A percentile compares a stretch with the other conserved stretches of the same genome.
phyloP scores from a whole-genome alignment of 2,329 filamentous ascomycete genomes.

The Colletotrichum simmondsii region DNA sequence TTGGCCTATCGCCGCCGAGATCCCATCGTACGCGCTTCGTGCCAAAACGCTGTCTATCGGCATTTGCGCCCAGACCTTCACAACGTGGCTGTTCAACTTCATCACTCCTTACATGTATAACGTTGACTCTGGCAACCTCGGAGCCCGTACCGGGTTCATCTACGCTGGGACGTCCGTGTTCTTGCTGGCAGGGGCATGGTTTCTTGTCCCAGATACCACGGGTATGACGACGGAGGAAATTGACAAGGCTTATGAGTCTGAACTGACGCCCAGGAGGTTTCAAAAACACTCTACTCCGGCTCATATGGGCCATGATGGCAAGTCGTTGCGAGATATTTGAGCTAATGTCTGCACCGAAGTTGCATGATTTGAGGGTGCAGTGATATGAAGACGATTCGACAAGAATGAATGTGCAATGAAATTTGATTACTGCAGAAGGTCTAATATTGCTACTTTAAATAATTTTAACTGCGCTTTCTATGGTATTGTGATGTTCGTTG shows the following conservation, averaged over 20 bases:
- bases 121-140: background rate
- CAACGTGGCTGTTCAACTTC: conserved; percentile 3
- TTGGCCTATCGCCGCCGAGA: conserved; percentile 6
- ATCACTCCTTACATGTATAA: conserved; percentile 9
- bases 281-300: too few relatives aligned
- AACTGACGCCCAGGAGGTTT: too few relatives aligned
- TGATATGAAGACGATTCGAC: too few relatives aligned
- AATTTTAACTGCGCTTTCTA: background rate
- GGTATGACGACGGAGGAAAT: conserved; percentile 12
- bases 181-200: background rate
- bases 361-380: too few relatives aligned
- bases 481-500: background rate
- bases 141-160: too few relatives aligned
- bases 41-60: background rate
- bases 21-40: conserved; percentile 1
- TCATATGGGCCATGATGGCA: too few relatives aligned
- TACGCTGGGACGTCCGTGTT: background rate
- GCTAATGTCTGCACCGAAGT: too few relatives aligned
- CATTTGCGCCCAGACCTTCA: conserved; percentile 5
- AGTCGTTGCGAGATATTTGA: too few relatives aligned
- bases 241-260: background rate
- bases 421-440: too few relatives aligned
- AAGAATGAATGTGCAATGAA: too few relatives aligned
- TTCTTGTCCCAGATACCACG: background rate
- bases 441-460: background rate